These are phyloP conservation scores for Verticillium dahliae DNA, from an alignment of 2,329 filamentous ascomycete species.

Conservation along the genomic window DNA sequence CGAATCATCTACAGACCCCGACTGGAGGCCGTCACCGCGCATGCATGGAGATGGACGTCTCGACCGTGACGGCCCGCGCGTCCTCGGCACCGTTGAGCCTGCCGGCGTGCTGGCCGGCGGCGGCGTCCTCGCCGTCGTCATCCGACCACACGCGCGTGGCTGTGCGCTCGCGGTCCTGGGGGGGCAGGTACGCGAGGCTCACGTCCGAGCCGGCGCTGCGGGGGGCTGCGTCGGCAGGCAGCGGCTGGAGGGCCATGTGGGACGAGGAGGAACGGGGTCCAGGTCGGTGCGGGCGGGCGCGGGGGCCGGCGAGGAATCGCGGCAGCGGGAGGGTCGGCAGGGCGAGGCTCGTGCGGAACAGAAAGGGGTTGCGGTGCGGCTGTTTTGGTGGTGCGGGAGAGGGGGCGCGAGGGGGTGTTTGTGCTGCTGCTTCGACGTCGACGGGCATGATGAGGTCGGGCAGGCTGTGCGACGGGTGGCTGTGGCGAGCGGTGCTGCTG, in stretches of 20 bases:
- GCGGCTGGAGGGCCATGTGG: background rate
- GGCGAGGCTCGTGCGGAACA: conserved; percentile 24
- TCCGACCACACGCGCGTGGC: conserved; percentile 22
- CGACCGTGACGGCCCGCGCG: conserved; percentile 8
- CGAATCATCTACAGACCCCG: too few species aligned
- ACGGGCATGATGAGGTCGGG: conserved; percentile 1
- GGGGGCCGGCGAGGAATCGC: conserved; percentile 3
- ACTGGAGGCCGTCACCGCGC: background rate
- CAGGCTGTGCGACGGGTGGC: conserved; percentile 4
- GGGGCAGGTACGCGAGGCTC: conserved; percentile 1
- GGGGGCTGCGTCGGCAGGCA: background rate
- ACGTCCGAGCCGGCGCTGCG: conserved; percentile 1
- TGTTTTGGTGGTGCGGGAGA: conserved; percentile 6
- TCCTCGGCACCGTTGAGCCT: background rate
- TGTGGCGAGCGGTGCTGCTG: background rate
- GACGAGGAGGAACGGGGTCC: conserved; percentile 3
- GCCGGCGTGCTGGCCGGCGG: background rate
- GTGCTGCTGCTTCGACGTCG: background rate
- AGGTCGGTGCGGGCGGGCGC: conserved; percentile 11
- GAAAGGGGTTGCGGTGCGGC: conserved; percentile 22
- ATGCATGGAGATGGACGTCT: conserved; percentile 15
- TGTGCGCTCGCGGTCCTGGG: conserved; percentile 3
- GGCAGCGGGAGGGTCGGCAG: conserved; percentile 12
- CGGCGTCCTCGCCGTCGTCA: conserved; percentile 7
- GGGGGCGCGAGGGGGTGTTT: background rate